Evolutionary conservation across 2,329 filamentous ascomycete genomes (phyloP).

Genomic region (Aspergillus jensenii): DNA sequence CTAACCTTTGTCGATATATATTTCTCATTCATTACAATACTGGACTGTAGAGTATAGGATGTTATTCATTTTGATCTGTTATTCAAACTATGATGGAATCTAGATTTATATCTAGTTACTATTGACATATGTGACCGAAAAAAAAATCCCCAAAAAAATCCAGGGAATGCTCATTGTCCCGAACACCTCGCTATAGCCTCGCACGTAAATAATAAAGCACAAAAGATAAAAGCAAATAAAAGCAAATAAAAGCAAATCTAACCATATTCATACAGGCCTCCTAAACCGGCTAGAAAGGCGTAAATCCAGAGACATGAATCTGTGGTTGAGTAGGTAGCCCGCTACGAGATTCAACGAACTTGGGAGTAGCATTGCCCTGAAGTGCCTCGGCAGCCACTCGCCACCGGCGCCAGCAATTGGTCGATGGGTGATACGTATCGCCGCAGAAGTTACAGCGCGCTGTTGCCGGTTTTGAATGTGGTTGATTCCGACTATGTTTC

Average conservation of each 20-base stretch:
- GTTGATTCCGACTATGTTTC: neutral
- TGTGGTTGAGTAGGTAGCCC: slow-evolving; percentile 22
- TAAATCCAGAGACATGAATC: slow-evolving; percentile 26
- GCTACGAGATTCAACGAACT: slow-evolving; percentile 23
- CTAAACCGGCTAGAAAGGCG: slow-evolving; percentile 16
- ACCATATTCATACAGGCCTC: neutral
- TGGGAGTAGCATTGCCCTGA: slow-evolving; percentile 21
- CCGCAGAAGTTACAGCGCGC: slow-evolving; percentile 25
- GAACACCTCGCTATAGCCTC: slow-evolving; percentile 11
- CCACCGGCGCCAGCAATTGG: slow-evolving; percentile 26
- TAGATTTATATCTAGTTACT: neutral
- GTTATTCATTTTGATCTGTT: too few species aligned
- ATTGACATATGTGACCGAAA: neutral
- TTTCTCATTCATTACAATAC: neutral
- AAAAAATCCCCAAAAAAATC: neutral
- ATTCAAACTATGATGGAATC: too few species aligned
- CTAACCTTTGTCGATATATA: neutral
- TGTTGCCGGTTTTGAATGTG: neutral
- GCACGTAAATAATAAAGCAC: neutral
- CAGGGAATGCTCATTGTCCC: neutral
- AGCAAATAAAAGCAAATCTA: neutral
- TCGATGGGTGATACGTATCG: slow-evolving; percentile 19
- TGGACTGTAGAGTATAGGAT: too few species aligned
- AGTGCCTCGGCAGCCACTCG: slow-evolving; percentile 26
- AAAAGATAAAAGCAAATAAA: neutral